Evolutionary conservation across 106 monocot genomes (phyloP).

Genomic region (Cymbidium sinense): DNA sequence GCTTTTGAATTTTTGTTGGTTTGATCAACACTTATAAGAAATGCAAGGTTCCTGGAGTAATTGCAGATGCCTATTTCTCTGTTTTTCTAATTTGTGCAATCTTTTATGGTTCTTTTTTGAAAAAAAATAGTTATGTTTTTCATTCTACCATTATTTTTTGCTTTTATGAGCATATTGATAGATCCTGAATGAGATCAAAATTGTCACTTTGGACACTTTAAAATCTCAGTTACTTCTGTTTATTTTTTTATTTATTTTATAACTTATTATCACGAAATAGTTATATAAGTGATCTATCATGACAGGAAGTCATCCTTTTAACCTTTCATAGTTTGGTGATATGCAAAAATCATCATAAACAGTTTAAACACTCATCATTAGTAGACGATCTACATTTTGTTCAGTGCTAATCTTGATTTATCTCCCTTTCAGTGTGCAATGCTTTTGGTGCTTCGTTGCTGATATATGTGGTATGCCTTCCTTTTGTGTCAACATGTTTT

Average conservation of each 20-base stretch:
- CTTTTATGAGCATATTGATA: no score
- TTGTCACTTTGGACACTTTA: background rate
- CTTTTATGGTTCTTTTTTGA: no score
- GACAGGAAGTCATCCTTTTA: background rate
- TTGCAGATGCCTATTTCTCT: background rate
- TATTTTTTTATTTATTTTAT: no score
- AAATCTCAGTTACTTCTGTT: background rate
- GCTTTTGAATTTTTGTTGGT: slow-evolving; percentile 1
- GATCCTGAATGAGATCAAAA: background rate
- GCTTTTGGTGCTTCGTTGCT: background rate
- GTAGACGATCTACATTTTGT: background rate
- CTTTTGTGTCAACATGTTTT: background rate
- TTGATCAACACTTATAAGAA: background rate
- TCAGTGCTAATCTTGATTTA: background rate
- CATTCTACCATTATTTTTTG: no score
- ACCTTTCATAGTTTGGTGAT: background rate
- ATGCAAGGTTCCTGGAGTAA: background rate
- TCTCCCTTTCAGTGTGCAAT: background rate
- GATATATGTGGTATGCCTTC: background rate
- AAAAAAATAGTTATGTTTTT: no score
- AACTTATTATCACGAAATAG: background rate
- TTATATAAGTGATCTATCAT: background rate
- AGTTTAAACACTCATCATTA: background rate
- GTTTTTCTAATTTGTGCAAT: background rate
- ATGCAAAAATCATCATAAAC: background rate